phyloP scores from a whole-genome alignment of 257 asterid genomes.

The Schizonepeta tenuifolia region DNA sequence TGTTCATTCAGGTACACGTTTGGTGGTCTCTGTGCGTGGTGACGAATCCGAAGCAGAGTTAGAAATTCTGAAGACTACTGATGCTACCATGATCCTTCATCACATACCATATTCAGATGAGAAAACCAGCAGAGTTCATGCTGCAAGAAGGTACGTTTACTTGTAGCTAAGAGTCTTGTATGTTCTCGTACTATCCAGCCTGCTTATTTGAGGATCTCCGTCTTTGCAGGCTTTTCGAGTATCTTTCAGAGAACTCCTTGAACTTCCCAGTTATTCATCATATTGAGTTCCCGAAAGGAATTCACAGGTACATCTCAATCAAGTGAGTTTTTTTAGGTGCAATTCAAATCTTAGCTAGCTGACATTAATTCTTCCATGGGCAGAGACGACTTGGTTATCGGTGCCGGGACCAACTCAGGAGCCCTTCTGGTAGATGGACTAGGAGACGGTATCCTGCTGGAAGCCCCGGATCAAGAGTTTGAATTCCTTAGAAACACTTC shows the following conservation, averaged over 20 bases:
- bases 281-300: slow-evolving; percentile 71
- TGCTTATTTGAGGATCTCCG: slow-evolving; percentile 21
- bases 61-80: slow-evolving; percentile 68
- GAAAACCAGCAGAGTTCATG: slow-evolving; percentile 88
- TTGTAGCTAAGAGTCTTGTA: background rate
- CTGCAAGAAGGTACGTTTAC: slow-evolving; percentile 75
- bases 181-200: background rate
- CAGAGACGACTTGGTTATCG: slow-evolving; percentile 94
- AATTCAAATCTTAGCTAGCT: slow-evolving; percentile 20
- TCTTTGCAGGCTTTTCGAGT: slow-evolving; percentile 87
- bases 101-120: slow-evolving; percentile 74
- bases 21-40: slow-evolving; percentile 80
- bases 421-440: slow-evolving; percentile 96
- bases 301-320: slow-evolving; percentile 67
- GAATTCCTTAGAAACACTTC: slow-evolving; percentile 90
- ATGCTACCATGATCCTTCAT: slow-evolving; percentile 85
- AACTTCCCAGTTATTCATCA: slow-evolving; percentile 93
- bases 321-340: slow-evolving; percentile 24
- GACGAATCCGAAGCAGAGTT: slow-evolving; percentile 80
- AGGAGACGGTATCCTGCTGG: slow-evolving; percentile 91
- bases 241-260: slow-evolving; percentile 78
- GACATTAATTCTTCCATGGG: slow-evolving; percentile 24
- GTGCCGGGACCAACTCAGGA: slow-evolving; percentile 91
- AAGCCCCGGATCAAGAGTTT: slow-evolving; percentile 83
- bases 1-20: slow-evolving; percentile 69